Conservation (phyloP, 352 stramenopile genomes). For the Aphanomyces astaci region DNA sequence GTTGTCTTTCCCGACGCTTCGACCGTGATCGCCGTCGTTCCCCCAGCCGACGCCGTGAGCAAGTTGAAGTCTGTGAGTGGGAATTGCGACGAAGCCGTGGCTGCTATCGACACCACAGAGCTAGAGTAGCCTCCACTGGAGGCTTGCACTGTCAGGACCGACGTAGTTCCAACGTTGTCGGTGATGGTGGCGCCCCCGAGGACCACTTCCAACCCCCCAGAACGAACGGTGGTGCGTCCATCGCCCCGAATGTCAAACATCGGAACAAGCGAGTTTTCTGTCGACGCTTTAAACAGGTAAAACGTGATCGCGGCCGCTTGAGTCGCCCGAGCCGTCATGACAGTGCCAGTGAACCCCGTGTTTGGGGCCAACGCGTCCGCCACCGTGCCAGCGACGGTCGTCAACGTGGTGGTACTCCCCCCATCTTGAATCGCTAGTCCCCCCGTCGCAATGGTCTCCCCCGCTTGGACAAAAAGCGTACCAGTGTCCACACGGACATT, state of each 20-base stretch:
- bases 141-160: conserved; percentile 34
- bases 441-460: conserved; percentile 30
- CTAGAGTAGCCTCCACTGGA: conserved; percentile 27
- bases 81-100: conserved; percentile 26
- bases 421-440: conserved; percentile 35
- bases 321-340: conserved; percentile 32
- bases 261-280: too few species aligned
- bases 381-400: conserved; percentile 19
- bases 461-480: conserved; percentile 39
- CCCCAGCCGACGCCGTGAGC: conserved; percentile 32
- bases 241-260: conserved; percentile 29
- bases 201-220: conserved; percentile 30
- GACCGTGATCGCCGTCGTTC: conserved; percentile 32
- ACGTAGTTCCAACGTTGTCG: conserved; percentile 29
- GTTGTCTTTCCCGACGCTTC: conserved; percentile 46
- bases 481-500: conserved; percentile 48
- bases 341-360: conserved; percentile 30
- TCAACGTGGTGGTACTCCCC: conserved; percentile 33
- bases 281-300: conserved; percentile 41
- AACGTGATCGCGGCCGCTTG: conserved; percentile 27
- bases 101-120: conserved; percentile 27
- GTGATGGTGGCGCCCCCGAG: conserved; percentile 36
- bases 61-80: conserved; percentile 34
- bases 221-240: conserved; percentile 33
- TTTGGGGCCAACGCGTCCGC: conserved; percentile 37